These are phyloP conservation scores for Davidsoniella eucalypti DNA, from an alignment of 2,329 filamentous ascomycete genomes.

Conservation along the genomic window DNA sequence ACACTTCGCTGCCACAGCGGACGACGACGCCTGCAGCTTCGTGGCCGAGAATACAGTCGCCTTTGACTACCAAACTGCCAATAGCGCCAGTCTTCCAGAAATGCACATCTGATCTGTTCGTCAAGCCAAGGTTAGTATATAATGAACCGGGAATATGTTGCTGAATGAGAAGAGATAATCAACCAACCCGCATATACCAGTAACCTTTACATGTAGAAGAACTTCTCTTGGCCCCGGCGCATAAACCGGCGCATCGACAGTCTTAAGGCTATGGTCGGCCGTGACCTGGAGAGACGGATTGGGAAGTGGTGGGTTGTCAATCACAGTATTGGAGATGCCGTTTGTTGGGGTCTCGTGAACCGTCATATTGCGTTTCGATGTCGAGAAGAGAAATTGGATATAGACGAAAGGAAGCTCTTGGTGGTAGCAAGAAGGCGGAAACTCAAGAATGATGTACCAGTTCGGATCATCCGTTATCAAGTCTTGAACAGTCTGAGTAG, in stretches of 20 bases:
- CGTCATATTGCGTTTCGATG: not conserved
- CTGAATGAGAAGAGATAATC: constrained; percentile 18
- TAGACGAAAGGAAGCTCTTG: too few species aligned
- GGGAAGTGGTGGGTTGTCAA: not conserved
- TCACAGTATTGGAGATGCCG: not conserved
- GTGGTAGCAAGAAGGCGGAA: too few species aligned
- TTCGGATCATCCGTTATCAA: too few species aligned
- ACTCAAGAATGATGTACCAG: too few species aligned
- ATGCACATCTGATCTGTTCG: constrained; percentile 40
- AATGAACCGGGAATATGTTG: not conserved
- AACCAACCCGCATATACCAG: constrained; percentile 44
- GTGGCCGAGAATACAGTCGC: constrained; percentile 49
- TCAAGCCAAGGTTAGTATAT: too few species aligned
- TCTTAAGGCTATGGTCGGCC: constrained; percentile 40
- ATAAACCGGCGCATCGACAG: constrained; percentile 38
- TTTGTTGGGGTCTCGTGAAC: not conserved
- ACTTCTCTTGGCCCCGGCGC: constrained; percentile 37
- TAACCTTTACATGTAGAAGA: constrained; percentile 43
- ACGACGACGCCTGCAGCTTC: constrained; percentile 46
- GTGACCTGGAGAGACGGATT: constrained; percentile 45
- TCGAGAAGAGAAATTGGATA: too few species aligned
- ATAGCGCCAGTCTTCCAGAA: constrained; percentile 51
- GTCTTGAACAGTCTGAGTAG: too few species aligned
- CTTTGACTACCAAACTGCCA: constrained; percentile 43
- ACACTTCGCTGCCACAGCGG: constrained; percentile 37